Percentiles rank a stretch among this genome's conserved stretches.
phyloP scores from a whole-genome alignment of 1,139 yeast genomes.

The Zygosaccharomyces pseudobailii region DNA sequence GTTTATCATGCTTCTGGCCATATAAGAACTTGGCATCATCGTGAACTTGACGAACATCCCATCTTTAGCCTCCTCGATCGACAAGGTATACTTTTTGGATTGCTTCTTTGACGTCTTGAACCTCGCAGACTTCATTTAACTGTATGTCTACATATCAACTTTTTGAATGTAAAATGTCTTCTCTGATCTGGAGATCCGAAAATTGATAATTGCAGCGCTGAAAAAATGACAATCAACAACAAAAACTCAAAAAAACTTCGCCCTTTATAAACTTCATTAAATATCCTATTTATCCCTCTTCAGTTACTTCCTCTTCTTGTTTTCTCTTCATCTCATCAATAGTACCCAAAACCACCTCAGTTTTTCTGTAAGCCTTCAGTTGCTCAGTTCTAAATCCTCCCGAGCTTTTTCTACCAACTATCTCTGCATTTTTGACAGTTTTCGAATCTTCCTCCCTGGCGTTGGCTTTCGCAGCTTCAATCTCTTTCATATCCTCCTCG shows the following conservation, averaged over 20 bases:
- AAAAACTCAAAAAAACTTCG: neutral
- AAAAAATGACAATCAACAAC: neutral
- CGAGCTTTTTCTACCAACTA: slow-evolving; percentile 24
- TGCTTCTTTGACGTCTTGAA: neutral
- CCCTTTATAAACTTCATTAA: neutral
- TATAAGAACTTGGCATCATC: slow-evolving; percentile 4
- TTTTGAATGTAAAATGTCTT: neutral
- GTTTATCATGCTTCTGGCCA: neutral
- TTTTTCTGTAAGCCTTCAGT: slow-evolving; percentile 52
- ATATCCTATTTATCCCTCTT: slow-evolving; percentile 1
- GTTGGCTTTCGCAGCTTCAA: slow-evolving; percentile 37
- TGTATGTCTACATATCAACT: too few relatives aligned
- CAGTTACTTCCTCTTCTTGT: slow-evolving; percentile 26
- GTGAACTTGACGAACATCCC: slow-evolving; percentile 7
- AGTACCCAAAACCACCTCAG: slow-evolving; percentile 65
- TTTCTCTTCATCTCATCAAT: slow-evolving; percentile 44
- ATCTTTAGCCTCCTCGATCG: slow-evolving; percentile 4
- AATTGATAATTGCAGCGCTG: neutral
- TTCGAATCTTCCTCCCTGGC: slow-evolving; percentile 40
- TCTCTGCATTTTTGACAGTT: slow-evolving; percentile 20
- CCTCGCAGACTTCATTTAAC: neutral
- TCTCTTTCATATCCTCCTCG: slow-evolving; percentile 37
- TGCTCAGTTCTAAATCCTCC: slow-evolving; percentile 45
- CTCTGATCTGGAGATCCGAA: neutral
- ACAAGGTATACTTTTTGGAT: slow-evolving; percentile 3